Conservation (phyloP, 768 basidiomycete species). For the Xerocomus spinulosus region DNA sequence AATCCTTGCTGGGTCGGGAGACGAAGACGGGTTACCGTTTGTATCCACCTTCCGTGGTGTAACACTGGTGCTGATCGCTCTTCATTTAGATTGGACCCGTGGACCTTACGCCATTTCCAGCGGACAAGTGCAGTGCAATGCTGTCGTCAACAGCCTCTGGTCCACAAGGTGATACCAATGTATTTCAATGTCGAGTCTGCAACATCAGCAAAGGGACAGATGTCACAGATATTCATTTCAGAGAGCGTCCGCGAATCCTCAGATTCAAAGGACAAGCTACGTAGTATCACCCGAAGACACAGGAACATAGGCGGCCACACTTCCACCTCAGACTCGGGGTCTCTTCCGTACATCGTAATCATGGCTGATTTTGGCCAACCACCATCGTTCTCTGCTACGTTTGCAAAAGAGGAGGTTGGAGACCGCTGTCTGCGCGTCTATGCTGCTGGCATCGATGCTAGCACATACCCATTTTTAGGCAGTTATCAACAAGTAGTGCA, state of each 20-base stretch:
- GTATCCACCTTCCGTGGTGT: background rate
- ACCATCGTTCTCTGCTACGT: conserved; percentile 3
- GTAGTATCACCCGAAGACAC: background rate
- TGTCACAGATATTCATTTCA: conserved; percentile 19
- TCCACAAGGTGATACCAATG: conserved; percentile 14
- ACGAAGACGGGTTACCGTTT: background rate
- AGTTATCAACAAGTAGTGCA: background rate
- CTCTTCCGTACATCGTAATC: conserved; percentile 6
- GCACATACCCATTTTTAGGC: conserved; percentile 7
- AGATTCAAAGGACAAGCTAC: background rate
- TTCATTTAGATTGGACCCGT: conserved; percentile 4
- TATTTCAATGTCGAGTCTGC: conserved; percentile 1
- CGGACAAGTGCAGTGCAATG: conserved; percentile 18
- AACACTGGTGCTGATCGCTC: background rate
- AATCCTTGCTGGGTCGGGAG: background rate
- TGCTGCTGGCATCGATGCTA: background rate
- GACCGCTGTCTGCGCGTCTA: conserved; percentile 9
- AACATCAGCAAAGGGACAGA: background rate
- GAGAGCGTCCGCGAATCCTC: conserved; percentile 5
- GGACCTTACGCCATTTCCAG: conserved; percentile 10
- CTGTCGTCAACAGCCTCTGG: conserved; percentile 4
- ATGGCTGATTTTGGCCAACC: conserved; percentile 8
- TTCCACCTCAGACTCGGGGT: background rate
- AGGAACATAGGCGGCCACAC: background rate
- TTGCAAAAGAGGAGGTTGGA: background rate